Base-by-base conservation (phyloP, 495 filamentous ascomycete species). In the Aspergillus haitiensis region DNA sequence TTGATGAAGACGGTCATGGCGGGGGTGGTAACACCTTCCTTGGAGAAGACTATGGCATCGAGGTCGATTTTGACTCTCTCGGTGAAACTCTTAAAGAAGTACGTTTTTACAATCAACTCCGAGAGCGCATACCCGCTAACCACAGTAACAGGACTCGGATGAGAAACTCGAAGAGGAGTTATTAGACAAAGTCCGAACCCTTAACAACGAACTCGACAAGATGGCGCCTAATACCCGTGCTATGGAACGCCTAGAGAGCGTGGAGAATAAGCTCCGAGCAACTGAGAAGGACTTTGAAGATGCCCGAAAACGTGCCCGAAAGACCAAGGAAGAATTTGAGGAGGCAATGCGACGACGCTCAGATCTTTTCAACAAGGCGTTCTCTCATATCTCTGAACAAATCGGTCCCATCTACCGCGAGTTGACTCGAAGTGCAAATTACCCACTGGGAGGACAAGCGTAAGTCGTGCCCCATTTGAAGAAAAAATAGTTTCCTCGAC, bases 191-290 rank as follows among this genome's bases (percentile, higher is more conserved):
- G 90, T 98, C 62, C 78, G 82, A 39, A 75, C 79, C 34, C 80
- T 98, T 8, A 87, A 86, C 39, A 75, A 76, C 52, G 91, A 96
- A 65, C 84, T 99, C 35, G 92, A 96, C 61, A 92, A 93, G 69
- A 89, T 97, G 76, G 88, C 93, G 58, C 93, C 93, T 31, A 98
- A 99, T 71, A 92, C 96, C 82, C 89, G 93, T 64, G 93, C 93
- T 32, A 88, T 92, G 71, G 92, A 97, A 62, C 89, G 93, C n/a
- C 80, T 99, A 5, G 89, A 93, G 67, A 88, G 81, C 6, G 91
- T 96, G 15, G 87, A 93, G 69, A 83, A 85, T 58, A 88, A 92
- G 48, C 89, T 97, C 44, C 86, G 90, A 58, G 80, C 85, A 49
- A 95, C 91, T 3, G 92, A 97, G 60, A 86, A 89, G 61, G 92